phyloP scores from a whole-genome alignment of 371 early-diverging fungal species.

The Haplosporangium sp. region DNA sequence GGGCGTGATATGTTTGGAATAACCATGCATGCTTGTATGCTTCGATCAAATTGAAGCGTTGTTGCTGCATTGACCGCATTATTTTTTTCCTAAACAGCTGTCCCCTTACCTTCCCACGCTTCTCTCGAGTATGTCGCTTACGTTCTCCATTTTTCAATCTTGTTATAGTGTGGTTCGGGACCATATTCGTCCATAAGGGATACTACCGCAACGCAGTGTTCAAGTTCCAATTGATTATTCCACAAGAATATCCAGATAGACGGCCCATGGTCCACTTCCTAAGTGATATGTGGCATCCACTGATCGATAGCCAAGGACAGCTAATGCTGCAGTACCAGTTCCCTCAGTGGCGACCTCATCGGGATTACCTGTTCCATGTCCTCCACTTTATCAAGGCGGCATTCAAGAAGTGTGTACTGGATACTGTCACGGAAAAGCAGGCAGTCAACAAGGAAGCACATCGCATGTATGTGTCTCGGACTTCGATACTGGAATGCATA shows the following conservation, averaged over 20 bases:
- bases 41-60: no score
- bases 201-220: slow-evolving; percentile 94
- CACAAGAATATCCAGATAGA: slow-evolving; percentile 83
- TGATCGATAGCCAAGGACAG: slow-evolving; percentile 75
- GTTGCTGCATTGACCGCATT: no score
- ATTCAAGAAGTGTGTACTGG: slow-evolving; percentile 83
- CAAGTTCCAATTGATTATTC: slow-evolving; percentile 91
- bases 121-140: no score
- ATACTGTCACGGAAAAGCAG: slow-evolving; percentile 73
- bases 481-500: no score
- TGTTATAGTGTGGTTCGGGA: slow-evolving; percentile 84
- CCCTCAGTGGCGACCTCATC: slow-evolving; percentile 84
- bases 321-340: slow-evolving; percentile 82
- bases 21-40: no score
- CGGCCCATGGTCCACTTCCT: slow-evolving; percentile 90
- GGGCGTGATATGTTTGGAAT: not conserved
- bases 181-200: slow-evolving; percentile 87
- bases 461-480: slow-evolving; percentile 69
- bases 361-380: slow-evolving; percentile 85
- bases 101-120: not conserved
- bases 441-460: slow-evolving; percentile 82
- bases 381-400: slow-evolving; percentile 86
- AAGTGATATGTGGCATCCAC: slow-evolving; percentile 95
- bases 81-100: no score
- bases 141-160: not conserved